Evolutionary conservation across 2,329 filamentous ascomycete species (phyloP).

Genomic region (Dryadomyces quercivorus): DNA sequence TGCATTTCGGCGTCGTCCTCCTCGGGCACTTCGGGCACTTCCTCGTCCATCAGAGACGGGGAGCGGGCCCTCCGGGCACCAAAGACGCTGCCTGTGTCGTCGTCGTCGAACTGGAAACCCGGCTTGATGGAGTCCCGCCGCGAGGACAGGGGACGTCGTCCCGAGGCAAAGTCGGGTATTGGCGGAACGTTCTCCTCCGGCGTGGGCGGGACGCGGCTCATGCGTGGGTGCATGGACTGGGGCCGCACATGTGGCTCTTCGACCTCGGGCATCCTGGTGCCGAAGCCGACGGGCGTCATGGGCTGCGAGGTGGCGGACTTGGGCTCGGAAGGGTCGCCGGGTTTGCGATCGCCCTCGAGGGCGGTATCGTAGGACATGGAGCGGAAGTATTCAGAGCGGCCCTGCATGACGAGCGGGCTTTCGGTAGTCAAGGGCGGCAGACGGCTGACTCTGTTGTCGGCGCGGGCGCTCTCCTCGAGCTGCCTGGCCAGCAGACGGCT

Average conservation of each 20-base stretch:
- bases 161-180: slow-evolving; percentile 27
- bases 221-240: slow-evolving; percentile 60
- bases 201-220: slow-evolving; percentile 50
- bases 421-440: slow-evolving; percentile 73
- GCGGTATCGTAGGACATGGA: slow-evolving; percentile 54
- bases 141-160: slow-evolving; percentile 18
- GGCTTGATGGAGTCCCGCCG: background rate
- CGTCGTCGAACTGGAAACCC: slow-evolving; percentile 18
- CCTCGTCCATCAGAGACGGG: slow-evolving; percentile 31
- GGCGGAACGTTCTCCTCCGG: slow-evolving; percentile 35
- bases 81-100: slow-evolving; percentile 29
- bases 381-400: slow-evolving; percentile 70
- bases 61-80: slow-evolving; percentile 47
- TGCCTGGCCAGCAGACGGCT: slow-evolving; percentile 79
- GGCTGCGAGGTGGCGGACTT: slow-evolving; percentile 12
- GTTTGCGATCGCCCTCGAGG: slow-evolving; percentile 31
- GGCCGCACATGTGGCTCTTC: slow-evolving; percentile 50
- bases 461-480: slow-evolving; percentile 65
- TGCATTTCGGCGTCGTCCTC: background rate
- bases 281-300: slow-evolving; percentile 28
- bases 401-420: slow-evolving; percentile 64
- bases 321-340: slow-evolving; percentile 12
- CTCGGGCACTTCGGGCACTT: background rate
- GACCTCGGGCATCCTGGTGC: slow-evolving; percentile 37
- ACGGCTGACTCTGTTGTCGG: slow-evolving; percentile 70